Evolutionary conservation across 805 yeast species (phyloP).

Genomic region (Wickerhamomyces silvicola): DNA sequence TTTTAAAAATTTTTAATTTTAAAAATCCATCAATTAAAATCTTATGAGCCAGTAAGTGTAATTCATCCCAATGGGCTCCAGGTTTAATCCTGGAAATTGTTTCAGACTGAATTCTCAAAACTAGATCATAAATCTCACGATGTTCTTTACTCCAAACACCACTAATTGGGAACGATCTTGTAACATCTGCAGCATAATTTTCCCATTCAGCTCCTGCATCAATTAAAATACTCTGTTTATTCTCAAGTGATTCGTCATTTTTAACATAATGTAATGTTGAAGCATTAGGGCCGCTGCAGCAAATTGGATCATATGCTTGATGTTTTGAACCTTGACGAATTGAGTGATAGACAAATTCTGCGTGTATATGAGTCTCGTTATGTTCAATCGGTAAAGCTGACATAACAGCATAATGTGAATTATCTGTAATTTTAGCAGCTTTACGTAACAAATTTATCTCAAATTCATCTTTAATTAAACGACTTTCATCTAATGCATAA

Average conservation of each 20-base stretch:
- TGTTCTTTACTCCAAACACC: constrained; percentile 92
- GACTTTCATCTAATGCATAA: constrained; percentile 79
- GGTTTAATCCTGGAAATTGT: constrained; percentile 73
- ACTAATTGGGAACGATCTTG: constrained; percentile 87
- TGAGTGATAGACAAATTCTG: constrained; percentile 91
- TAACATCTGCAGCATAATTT: constrained; percentile 88
- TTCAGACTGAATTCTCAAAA: constrained; percentile 71
- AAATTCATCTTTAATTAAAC: constrained; percentile 76
- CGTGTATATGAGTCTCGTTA: constrained; percentile 89
- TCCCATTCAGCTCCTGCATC: constrained; percentile 99
- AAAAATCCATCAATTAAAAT: constrained; percentile 67
- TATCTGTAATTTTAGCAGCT: constrained; percentile 82
- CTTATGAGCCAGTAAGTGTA: constrained; percentile 75
- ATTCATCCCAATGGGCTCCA: constrained; percentile 78
- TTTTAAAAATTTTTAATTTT: constrained; percentile 69
- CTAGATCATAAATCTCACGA: constrained; percentile 71
- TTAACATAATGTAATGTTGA: constrained; percentile 86
- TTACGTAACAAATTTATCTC: constrained; percentile 72
- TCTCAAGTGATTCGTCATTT: constrained; percentile 59
- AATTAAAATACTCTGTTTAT: constrained; percentile 63
- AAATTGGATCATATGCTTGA: constrained; percentile 90
- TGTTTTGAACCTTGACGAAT: constrained; percentile 88
- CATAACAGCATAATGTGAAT: constrained; percentile 88
- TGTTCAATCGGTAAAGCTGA: constrained; percentile 82
- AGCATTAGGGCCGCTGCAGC: constrained; percentile 89